Evolutionary conservation across 1,284 basidiomycete genomes (phyloP), one percentile per base, ranked within the genome.

Genomic region (Ustilago loliicola): DNA sequence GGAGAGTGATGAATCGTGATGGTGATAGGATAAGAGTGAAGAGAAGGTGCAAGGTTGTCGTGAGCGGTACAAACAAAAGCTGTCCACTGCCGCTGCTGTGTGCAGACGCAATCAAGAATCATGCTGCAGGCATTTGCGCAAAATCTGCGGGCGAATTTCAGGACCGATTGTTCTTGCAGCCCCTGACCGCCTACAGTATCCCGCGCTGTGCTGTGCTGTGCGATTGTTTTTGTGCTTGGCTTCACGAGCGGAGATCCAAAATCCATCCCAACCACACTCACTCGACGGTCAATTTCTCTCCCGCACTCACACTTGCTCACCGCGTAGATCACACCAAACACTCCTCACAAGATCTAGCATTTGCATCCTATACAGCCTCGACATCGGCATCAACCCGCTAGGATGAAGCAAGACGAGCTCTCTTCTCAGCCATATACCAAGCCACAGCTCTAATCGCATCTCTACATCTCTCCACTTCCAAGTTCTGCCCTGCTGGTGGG

Each of bases 361-460:
- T n/a, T n/a, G n/a, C n/a, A n/a, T n/a, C n/a, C n/a, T n/a, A n/a
- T n/a, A n/a, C n/a, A n/a, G n/a, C n/a, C n/a, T n/a, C n/a, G n/a
- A n/a, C n/a, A n/a, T n/a, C n/a, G n/a, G n/a, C n/a, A n/a, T n/a
- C n/a, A n/a, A n/a, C n/a, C n/a, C n/a, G 11, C 40, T 17, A 5
- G 23, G 48, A n/a, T 1, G 6, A 15, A 50, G 25, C 11, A 29
- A 27, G 6, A 27, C 27, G 25, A 27, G 54, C 53, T 50, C 51
- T 61, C 13, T 61, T 29, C 30, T 23, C 55, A 3, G 74, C 70
- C 36, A 71, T 42, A 17, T 36, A 72, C 72, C 77, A 79, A 21
- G 75, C 75, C 6, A 77, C 58, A 5, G 60, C 61, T 11, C 55
- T 15, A 17, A 78, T 75, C 30, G 57, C 59, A 10, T 68, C 47